Conservation (phyloP, 2,329 filamentous ascomycete species). For the Fusarium sp. region DNA sequence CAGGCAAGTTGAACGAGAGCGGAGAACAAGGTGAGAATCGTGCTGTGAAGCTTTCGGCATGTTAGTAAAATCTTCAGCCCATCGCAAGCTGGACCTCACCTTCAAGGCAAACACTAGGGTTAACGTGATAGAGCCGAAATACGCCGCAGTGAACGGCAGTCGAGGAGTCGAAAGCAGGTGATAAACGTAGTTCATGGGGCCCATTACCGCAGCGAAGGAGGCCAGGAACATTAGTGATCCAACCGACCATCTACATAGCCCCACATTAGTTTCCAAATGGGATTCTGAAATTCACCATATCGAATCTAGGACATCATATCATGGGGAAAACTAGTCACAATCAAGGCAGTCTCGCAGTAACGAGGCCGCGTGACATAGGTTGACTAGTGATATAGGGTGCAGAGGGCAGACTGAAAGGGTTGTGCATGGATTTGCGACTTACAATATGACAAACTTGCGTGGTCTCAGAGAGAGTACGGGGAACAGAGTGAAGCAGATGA, state of each 20-base stretch:
- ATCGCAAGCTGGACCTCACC: conserved; percentile 67
- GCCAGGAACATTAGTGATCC: conserved; percentile 89
- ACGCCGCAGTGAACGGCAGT: conserved; percentile 91
- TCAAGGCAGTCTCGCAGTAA: conserved; percentile 6
- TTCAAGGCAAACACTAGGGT: conserved; percentile 93
- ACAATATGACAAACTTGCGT: conserved; percentile 96
- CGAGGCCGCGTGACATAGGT: conserved; percentile 24
- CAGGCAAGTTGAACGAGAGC: conserved; percentile 85
- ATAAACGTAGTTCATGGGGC: conserved; percentile 80
- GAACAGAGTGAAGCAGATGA: conserved; percentile 90
- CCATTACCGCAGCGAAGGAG: conserved; percentile 96
- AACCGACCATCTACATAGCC: conserved; percentile 82
- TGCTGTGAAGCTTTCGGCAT: conserved; percentile 75
- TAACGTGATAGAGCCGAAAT: conserved; percentile 90
- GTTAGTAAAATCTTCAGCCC: conserved; percentile 4
- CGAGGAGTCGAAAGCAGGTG: conserved; percentile 87
- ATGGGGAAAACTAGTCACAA: conserved; percentile 29
- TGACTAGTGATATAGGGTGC: conserved; percentile 16
- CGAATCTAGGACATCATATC: conserved; percentile 22
- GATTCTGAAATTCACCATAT: conserved; percentile 24
- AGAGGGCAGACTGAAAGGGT: conserved; percentile 1
- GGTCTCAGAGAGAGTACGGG: conserved; percentile 82
- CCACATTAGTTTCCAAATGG: conserved; percentile 40
- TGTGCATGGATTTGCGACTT: conserved; percentile 61
- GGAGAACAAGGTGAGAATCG: conserved; percentile 84